Conservation (phyloP, 306 rosid genomes). For the Trifolium subterraneum region DNA sequence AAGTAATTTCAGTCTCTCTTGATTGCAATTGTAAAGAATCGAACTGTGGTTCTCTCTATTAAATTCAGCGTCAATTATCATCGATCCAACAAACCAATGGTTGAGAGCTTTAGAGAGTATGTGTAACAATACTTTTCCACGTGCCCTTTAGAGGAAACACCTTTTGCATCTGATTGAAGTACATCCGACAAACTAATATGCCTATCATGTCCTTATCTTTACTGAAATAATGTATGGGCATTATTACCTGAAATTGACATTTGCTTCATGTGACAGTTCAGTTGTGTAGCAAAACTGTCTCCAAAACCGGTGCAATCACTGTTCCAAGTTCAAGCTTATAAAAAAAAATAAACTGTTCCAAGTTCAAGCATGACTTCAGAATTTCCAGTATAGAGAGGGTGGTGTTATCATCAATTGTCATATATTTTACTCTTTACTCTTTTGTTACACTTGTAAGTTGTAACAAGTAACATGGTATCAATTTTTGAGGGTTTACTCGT, state of each 20-base stretch:
- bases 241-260: slow-evolving; percentile 30
- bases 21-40: too few species aligned
- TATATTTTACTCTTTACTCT: slow-evolving; percentile 31
- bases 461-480: slow-evolving; percentile 38
- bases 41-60: too few species aligned
- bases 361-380: slow-evolving; percentile 29
- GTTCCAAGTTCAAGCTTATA: slow-evolving; percentile 55
- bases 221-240: slow-evolving; percentile 17
- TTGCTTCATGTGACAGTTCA: slow-evolving; percentile 65
- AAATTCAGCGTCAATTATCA: too few species aligned
- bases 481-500: too few species aligned
- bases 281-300: slow-evolving; percentile 68
- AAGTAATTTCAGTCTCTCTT: too few species aligned
- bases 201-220: slow-evolving; percentile 11
- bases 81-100: too few species aligned
- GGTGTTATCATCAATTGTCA: slow-evolving; percentile 31
- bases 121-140: not conserved
- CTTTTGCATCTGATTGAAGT: slow-evolving; percentile 1
- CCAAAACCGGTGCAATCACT: slow-evolving; percentile 54
- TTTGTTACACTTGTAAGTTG: slow-evolving; percentile 31
- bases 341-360: slow-evolving; percentile 27
- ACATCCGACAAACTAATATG: not conserved
- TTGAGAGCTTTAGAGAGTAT: not conserved
- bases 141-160: not conserved
- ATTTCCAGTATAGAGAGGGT: slow-evolving; percentile 40